These are phyloP conservation scores for Tricholoma furcatifolium DNA, from an alignment of 768 basidiomycete species.

Conservation along the genomic window DNA sequence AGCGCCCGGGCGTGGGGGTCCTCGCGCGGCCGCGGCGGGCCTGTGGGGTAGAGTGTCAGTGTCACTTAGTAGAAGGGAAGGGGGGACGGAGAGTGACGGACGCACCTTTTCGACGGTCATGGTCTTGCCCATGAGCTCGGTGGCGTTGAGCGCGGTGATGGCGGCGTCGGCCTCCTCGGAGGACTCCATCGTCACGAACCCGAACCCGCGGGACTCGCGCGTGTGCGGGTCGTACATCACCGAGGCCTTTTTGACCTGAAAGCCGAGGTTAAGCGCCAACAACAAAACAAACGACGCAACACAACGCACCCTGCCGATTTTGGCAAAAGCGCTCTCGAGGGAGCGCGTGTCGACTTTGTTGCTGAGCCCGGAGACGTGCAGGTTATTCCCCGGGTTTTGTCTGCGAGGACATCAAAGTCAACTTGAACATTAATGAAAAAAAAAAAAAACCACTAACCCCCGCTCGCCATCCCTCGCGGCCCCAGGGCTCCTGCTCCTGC, in stretches of 20 bases:
- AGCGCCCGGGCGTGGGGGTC: conserved; percentile 91
- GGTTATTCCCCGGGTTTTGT: conserved; percentile 68
- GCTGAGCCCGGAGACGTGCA: conserved; percentile 59
- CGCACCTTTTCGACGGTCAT: conserved; percentile 93
- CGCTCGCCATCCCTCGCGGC: conserved; percentile 44
- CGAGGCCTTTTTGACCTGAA: conserved; percentile 70
- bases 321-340: conserved; percentile 85
- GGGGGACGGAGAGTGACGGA: too few species aligned
- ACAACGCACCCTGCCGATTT: conserved; percentile 75
- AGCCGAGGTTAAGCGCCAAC: neutral
- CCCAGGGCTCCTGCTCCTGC: conserved; percentile 78
- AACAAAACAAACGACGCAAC: neutral
- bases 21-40: conserved; percentile 88
- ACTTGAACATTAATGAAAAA: too few species aligned
- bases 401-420: conserved; percentile 25
- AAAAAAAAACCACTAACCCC: conserved; percentile 42
- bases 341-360: conserved; percentile 73
- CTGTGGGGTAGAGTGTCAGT: conserved; percentile 32
- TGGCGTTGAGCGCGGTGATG: conserved; percentile 78
- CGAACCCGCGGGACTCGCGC: conserved; percentile 66
- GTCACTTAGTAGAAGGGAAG: neutral
- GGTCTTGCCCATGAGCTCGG: conserved; percentile 85
- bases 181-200: conserved; percentile 77
- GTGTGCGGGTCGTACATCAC: conserved; percentile 75
- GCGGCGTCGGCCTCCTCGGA: conserved; percentile 90